Percentiles rank a stretch among this genome's conserved stretches.
These are phyloP conservation scores for Aulographum hederae DNA, from an alignment of 2,329 filamentous ascomycete genomes.

Conservation along the genomic window DNA sequence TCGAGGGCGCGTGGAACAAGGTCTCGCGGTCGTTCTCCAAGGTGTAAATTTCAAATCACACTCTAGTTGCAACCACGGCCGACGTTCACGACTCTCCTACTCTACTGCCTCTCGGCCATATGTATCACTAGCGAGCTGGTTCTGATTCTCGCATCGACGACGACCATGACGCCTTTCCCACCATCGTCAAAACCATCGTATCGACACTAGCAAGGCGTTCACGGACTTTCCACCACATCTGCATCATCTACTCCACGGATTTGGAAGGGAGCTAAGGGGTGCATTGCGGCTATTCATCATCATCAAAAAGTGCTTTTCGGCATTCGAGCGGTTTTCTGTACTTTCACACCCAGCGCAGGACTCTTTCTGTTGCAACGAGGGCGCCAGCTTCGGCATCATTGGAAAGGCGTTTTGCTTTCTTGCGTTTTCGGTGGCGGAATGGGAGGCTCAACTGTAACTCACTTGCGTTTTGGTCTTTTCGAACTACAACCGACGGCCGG, in stretches of 20 bases:
- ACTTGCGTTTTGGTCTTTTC: background rate
- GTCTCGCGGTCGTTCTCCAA: conserved; percentile 6
- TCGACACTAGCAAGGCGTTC: conserved; percentile 12
- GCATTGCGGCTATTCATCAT: too few species aligned
- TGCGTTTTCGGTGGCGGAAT: too few species aligned
- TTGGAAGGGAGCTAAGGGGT: too few species aligned
- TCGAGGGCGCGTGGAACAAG: conserved; percentile 18
- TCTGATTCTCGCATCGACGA: conserved; percentile 15
- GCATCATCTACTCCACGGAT: background rate
- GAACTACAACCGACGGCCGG: background rate
- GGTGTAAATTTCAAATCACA: conserved; percentile 1
- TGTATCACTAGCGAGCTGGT: conserved; percentile 14
- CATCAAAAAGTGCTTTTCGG: background rate
- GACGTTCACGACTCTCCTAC: background rate
- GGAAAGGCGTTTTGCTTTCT: too few species aligned
- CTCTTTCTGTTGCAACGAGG: background rate
- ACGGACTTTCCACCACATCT: conserved; percentile 2
- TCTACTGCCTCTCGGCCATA: background rate
- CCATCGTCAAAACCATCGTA: background rate
- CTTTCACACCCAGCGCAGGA: background rate
- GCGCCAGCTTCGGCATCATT: background rate
- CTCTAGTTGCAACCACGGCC: background rate
- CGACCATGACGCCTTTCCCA: background rate
- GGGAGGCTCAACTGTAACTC: too few species aligned
- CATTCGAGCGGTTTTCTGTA: background rate